Evolutionary conservation across 257 asterid genomes (phyloP).

Genomic region (Mentha longifolia): DNA sequence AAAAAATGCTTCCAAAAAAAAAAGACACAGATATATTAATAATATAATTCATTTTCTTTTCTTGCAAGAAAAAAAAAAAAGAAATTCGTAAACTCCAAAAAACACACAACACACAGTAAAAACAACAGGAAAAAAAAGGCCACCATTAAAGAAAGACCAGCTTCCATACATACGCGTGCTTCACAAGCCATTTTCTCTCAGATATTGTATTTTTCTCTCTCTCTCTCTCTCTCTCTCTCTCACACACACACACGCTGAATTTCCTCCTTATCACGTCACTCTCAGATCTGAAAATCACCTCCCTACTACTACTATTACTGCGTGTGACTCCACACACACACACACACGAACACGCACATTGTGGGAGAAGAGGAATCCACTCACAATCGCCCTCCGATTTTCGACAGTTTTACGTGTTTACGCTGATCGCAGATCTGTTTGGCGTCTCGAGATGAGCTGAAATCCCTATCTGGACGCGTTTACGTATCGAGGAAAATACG

Average conservation of each 20-base stretch:
- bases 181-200: conserved; percentile 53
- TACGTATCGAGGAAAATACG: conserved; percentile 18
- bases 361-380: conserved; percentile 12
- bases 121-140: conserved; percentile 25
- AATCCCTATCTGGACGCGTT: conserved; percentile 18
- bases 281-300: conserved; percentile 49
- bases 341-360: conserved; percentile 32
- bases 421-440: conserved; percentile 46
- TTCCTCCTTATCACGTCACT: conserved; percentile 41
- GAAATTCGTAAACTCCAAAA: conserved; percentile 15
- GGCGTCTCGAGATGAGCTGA: conserved; percentile 42
- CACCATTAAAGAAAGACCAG: conserved; percentile 50
- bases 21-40: too few species aligned
- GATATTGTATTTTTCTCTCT: conserved; percentile 31
- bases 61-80: conserved; percentile 5
- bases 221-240: not conserved
- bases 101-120: conserved; percentile 24
- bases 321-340: conserved; percentile 27
- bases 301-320: conserved; percentile 33
- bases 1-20: too few species aligned
- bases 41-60: not conserved
- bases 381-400: conserved; percentile 26
- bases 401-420: conserved; percentile 33
- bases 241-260: conserved; percentile 31
- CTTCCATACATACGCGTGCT: conserved; percentile 47